Base-by-base conservation (phyloP, 768 basidiomycete species). In the Lactarius trivialis region DNA sequence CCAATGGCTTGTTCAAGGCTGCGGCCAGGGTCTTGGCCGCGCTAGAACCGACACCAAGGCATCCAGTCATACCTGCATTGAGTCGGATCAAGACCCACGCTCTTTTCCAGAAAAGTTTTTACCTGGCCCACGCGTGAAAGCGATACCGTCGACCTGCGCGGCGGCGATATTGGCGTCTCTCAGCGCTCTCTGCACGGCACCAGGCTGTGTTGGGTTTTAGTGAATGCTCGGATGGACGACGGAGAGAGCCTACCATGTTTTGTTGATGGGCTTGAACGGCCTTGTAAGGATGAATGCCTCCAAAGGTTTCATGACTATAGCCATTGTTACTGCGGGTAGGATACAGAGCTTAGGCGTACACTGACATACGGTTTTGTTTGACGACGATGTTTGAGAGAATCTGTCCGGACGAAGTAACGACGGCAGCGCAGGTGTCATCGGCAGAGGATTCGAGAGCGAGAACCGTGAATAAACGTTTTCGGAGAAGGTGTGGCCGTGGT, bases 371-470 rank as follows among this genome's bases (percentile, higher is more conserved):
- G 64, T 90, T 81, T 70, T 98, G 95, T 70, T 89, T 91, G 41
- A 91, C 75, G 63, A 98, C 87, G 5, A 98, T 82, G 71, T 94
- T 96, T 2, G 92, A 86, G 57, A 90, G 83, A 43, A 98, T 78
- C 70, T 78, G 69, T 21, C 84, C 81, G 8, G 81, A 76, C 1
- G 87, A 89, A 21, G 83, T 81, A 37, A 99, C 88, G 55, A 98
- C 79, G 0, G 95, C 89, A 17, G 87, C 92, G 68, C 93, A 96
- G 1, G 93, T 91, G 70, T 98, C 97, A 72, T 99, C 96, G 15
- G 93, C 93, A 14, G 92, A 94, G 1, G 88, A 86, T 73, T 97
- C 94, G 39, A 96, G 69, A 8, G 84, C 88, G 8, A 91, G 80
- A 15, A 91, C 84, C 1, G 83, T 88, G 69, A 90, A 85, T 2